A percentile compares a stretch with the other conserved stretches of the same genome.
Evolutionary conservation across 371 early-diverging fungal genomes (phyloP).

Genomic region (Furculomyces boomerangus): DNA sequence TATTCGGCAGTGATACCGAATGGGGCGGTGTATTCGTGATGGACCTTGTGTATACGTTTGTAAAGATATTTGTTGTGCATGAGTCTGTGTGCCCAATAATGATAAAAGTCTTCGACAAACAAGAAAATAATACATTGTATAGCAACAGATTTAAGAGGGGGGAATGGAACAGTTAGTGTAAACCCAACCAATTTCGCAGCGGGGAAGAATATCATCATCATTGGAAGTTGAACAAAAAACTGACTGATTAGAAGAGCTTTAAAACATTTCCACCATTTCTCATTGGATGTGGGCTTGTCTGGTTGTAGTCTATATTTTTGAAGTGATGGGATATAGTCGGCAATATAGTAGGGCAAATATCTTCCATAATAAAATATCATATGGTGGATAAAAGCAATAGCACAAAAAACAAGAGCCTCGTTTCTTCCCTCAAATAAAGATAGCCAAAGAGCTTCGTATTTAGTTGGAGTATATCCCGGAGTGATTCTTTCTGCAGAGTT

Average conservation of each 20-base stretch:
- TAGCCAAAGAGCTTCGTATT: constrained; percentile 32
- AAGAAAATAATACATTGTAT: constrained; percentile 29
- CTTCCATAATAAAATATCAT: constrained; percentile 61
- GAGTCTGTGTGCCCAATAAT: constrained; percentile 36
- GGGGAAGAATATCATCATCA: constrained; percentile 75
- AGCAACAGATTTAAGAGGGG: constrained; percentile 29
- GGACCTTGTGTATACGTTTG: constrained; percentile 34
- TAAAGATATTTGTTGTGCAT: constrained; percentile 30
- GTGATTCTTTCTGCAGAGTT: constrained; percentile 3
- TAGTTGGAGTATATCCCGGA: constrained; percentile 10
- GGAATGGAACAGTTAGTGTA: constrained; percentile 61
- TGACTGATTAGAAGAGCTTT: constrained; percentile 50
- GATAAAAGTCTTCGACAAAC: constrained; percentile 33
- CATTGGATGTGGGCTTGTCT: constrained; percentile 44
- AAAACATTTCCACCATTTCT: constrained; percentile 59
- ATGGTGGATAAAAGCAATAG: constrained; percentile 48
- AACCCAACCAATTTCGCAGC: constrained; percentile 62
- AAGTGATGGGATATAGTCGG: constrained; percentile 50
- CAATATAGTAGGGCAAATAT: constrained; percentile 52
- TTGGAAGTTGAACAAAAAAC: constrained; percentile 59
- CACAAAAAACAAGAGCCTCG: constrained; percentile 41
- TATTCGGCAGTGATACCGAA: constrained; percentile 38
- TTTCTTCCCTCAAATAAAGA: constrained; percentile 43
- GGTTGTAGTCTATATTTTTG: constrained; percentile 72
- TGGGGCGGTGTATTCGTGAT: constrained; percentile 37